These are phyloP conservation scores for Rhizoclosmatium sp. DNA, from an alignment of 192 early-diverging fungal genomes.

Conservation along the genomic window DNA sequence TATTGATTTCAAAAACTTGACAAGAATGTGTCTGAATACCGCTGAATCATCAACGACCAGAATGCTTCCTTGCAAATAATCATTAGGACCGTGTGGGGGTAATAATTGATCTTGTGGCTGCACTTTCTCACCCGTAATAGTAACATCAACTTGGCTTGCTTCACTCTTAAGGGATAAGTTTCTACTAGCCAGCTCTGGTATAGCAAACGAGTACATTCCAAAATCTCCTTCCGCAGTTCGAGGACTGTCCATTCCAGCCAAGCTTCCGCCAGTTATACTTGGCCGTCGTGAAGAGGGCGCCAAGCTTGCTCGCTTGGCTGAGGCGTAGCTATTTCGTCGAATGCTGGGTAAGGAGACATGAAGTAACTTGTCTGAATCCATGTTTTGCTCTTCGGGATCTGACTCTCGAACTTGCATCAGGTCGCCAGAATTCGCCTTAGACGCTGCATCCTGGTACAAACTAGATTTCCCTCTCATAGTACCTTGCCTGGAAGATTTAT, in stretches of 20 bases:
- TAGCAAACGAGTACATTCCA: background rate
- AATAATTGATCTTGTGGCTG: too few species aligned
- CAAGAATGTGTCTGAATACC: slow-evolving; percentile 37
- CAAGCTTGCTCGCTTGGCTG: background rate
- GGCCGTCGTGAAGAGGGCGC: background rate
- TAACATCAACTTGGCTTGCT: background rate
- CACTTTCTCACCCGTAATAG: too few species aligned
- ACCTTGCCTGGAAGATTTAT: background rate
- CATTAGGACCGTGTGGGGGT: background rate
- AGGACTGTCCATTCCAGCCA: background rate
- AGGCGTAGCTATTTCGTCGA: background rate
- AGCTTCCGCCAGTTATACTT: background rate
- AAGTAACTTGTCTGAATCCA: background rate
- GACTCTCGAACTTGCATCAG: background rate
- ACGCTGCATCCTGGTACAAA: background rate
- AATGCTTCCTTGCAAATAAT: slow-evolving; percentile 12
- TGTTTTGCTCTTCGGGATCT: background rate
- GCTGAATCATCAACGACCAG: slow-evolving; percentile 41
- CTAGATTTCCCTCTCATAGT: background rate
- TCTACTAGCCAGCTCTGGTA: background rate
- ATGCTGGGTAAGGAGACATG: background rate
- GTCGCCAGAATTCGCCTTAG: background rate
- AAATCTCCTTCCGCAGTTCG: background rate
- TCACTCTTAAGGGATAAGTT: background rate
- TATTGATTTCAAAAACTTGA: slow-evolving; percentile 1